Conservation (phyloP, 495 filamentous ascomycete species). For the Alectoria sarmentosa region DNA sequence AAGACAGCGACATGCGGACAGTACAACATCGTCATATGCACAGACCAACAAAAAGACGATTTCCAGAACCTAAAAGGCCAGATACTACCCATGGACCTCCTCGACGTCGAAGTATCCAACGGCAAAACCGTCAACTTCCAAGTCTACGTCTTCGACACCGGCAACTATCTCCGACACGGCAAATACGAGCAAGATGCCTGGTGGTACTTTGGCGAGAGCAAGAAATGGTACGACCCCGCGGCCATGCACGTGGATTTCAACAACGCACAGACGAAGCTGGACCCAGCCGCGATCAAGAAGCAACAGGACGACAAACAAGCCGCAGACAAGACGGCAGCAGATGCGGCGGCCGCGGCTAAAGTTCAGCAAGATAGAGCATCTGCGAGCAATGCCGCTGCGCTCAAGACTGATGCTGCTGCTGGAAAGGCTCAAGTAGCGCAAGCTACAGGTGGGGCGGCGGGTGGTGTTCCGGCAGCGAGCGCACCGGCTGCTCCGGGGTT, state of each 20-base stretch:
- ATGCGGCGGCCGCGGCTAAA: slow-evolving; percentile 12
- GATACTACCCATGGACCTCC: slow-evolving; percentile 19
- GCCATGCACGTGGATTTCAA: slow-evolving; percentile 23
- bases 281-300: slow-evolving; percentile 11
- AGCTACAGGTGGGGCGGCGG: neutral
- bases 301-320: slow-evolving; percentile 8
- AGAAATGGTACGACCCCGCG: slow-evolving; percentile 16
- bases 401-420: slow-evolving; percentile 4
- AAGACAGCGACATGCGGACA: slow-evolving; percentile 15
- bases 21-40: slow-evolving; percentile 20
- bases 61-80: slow-evolving; percentile 21
- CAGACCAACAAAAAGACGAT: slow-evolving; percentile 20
- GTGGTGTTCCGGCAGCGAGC: neutral
- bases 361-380: slow-evolving; percentile 4
- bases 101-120: slow-evolving; percentile 15
- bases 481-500: slow-evolving; percentile 2
- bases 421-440: neutral
- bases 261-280: slow-evolving; percentile 16
- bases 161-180: slow-evolving; percentile 20
- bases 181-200: slow-evolving; percentile 20
- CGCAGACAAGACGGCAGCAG: slow-evolving; percentile 7
- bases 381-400: slow-evolving; percentile 1
- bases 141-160: slow-evolving; percentile 22
- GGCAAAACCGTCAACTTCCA: slow-evolving; percentile 20
- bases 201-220: slow-evolving; percentile 17